phyloP scores from a whole-genome alignment of 345 rosid species.

The Gossypium rotundifolium region DNA sequence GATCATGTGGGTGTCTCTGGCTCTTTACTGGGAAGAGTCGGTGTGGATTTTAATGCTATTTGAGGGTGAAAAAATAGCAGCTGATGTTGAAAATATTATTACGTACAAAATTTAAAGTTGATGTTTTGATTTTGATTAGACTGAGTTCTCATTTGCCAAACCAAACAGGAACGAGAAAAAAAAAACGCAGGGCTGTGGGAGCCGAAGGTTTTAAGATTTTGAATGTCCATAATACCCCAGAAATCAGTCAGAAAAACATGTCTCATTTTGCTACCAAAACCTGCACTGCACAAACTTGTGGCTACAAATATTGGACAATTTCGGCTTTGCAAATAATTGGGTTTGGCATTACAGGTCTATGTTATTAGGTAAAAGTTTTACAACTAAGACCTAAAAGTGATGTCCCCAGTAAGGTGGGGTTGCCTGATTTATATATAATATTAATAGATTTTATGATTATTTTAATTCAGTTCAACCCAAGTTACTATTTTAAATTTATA shows the following conservation, averaged over 20 bases:
- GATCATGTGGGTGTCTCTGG: constrained; percentile 59
- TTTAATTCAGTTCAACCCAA: too few species aligned
- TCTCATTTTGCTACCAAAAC: neutral
- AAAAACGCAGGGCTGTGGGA: too few species aligned
- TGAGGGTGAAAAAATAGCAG: too few species aligned
- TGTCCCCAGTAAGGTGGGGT: too few species aligned
- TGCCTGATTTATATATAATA: too few species aligned
- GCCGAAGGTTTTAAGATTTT: neutral
- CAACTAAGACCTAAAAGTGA: too few species aligned
- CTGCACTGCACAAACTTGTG: neutral
- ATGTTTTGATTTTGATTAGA: neutral
- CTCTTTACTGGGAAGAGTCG: constrained; percentile 46
- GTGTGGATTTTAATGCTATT: constrained; percentile 54
- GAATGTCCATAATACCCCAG: neutral
- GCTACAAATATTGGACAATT: neutral
- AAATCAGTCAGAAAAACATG: neutral
- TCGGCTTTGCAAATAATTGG: neutral
- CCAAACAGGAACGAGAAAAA: neutral
- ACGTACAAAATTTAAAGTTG: too few species aligned
- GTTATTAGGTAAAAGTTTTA: too few species aligned
- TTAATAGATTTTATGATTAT: too few species aligned
- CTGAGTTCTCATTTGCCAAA: neutral
- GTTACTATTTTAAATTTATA: too few species aligned
- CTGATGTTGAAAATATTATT: too few species aligned
- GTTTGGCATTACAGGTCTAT: neutral